These are phyloP conservation scores for Pseudoperonospora humuli DNA, from an alignment of 352 stramenopile genomes.

Conservation along the genomic window DNA sequence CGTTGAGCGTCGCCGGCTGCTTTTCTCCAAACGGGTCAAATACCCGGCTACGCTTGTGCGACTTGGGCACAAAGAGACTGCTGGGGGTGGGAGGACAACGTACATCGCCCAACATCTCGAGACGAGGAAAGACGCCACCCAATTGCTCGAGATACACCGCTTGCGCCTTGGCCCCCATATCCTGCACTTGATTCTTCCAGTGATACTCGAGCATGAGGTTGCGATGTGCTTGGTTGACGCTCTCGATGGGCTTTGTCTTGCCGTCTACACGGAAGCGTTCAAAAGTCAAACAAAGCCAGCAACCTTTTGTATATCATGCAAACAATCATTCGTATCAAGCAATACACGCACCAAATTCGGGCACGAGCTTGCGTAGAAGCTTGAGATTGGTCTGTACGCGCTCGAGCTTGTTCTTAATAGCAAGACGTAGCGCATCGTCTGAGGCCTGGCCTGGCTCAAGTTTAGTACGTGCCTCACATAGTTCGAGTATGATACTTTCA, in stretches of 20 bases:
- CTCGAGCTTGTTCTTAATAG: constrained; percentile 82
- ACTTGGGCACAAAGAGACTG: constrained; percentile 73
- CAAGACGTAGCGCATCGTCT: constrained; percentile 63
- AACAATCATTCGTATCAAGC: background rate
- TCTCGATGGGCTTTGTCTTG: constrained; percentile 84
- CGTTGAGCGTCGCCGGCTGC: constrained; percentile 70
- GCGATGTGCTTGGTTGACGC: constrained; percentile 75
- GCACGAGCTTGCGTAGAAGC: constrained; percentile 72
- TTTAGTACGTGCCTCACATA: constrained; percentile 65
- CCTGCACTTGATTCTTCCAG: constrained; percentile 85
- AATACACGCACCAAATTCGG: constrained; percentile 55
- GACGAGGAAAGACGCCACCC: constrained; percentile 51
- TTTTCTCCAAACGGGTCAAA: constrained; percentile 83
- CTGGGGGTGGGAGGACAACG: constrained; percentile 61
- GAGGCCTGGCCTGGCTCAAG: constrained; percentile 35
- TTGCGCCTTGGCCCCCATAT: constrained; percentile 78
- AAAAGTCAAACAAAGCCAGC: background rate
- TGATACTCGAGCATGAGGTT: constrained; percentile 87
- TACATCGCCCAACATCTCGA: constrained; percentile 79
- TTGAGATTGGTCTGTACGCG: constrained; percentile 84
- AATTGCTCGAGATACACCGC: constrained; percentile 78
- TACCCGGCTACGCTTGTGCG: constrained; percentile 70
- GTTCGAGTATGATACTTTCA: constrained; percentile 80
- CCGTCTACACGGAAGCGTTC: constrained; percentile 34
- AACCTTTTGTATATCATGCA: no score